Base-by-base conservation (phyloP, 345 rosid genomes). In the Angophora floribunda region DNA sequence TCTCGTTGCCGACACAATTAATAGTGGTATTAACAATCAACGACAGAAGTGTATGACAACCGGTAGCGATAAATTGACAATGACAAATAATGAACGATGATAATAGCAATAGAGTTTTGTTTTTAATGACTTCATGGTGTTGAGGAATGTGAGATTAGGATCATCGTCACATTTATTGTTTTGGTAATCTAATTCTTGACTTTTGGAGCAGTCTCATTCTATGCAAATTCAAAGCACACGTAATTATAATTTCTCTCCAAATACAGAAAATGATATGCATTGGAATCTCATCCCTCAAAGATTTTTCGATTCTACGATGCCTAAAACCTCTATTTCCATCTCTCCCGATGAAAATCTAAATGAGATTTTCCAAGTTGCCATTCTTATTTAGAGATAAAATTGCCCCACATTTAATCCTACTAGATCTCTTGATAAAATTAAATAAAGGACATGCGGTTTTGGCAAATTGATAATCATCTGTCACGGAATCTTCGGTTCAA, bases 1-100 rank as follows among this genome's bases (percentile, higher is more conserved):
- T 41, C 7, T 9, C 14, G 0, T 2, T 0, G 0, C 13, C 2
- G 0, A 0, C 6, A 10, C 22, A 19, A 4, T 32, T 32, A 0
- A 22, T 15, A 67, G 21, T 4, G 22, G 11, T 16, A 6, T 11
- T 0, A 0, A 70, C 1, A 5, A 70, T 17, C 0, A 0, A 0
- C 1, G 0, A 16, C 3, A 5, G 36, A 0, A 4, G 1, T 9
- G 14, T 4, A 3, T 1, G 16, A 0, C 0, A 0, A n/a, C 8
- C 2, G 10, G 13, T 10, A 6, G 16, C n/a, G n/a, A n/a, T n/a
- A n/a, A n/a, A n/a, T n/a, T n/a, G n/a, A n/a, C 4, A 36, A 36
- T 36, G 41, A 36, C 41, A 36, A 36, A 36, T 36, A 36, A 36
- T 4, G 41, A 36, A 36, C 41, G 41, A 36, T 36, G 9, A 65